Conservation (phyloP, 768 basidiomycete species). For the Ephemerocybe angulata region DNA sequence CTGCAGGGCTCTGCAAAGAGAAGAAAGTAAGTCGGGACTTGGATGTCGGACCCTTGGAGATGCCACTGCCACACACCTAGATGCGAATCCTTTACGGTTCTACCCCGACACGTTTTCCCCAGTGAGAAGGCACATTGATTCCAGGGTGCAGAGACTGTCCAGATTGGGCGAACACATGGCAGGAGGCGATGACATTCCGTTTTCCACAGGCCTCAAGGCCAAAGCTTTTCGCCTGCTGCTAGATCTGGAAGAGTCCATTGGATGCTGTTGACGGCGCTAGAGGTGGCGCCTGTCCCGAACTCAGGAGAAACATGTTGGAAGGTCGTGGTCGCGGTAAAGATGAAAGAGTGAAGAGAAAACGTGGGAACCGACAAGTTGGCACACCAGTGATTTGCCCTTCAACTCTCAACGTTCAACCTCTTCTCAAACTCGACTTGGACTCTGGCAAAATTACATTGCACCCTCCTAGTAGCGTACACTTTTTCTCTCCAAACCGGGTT, state of each 20-base stretch:
- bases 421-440: too few relatives aligned
- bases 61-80: background rate
- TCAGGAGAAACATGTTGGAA: too few relatives aligned
- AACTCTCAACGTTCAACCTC: too few relatives aligned
- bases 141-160: background rate
- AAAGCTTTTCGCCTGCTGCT: too few relatives aligned
- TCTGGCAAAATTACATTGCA: too few relatives aligned
- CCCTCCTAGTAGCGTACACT: too few relatives aligned
- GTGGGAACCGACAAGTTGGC: background rate
- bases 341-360: background rate
- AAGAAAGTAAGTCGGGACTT: background rate
- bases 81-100: background rate
- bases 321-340: background rate
- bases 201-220: background rate
- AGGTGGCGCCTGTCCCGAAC: too few relatives aligned
- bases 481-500: background rate
- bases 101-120: background rate
- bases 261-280: slow-evolving; percentile 3
- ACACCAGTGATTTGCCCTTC: too few relatives aligned
- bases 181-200: background rate
- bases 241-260: too few relatives aligned
- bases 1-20: background rate
- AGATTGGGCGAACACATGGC: slow-evolving; percentile 3
- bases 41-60: background rate
- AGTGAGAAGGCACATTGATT: background rate